These are phyloP conservation scores for Botrytis fabae DNA, from an alignment of 2,329 filamentous ascomycete species.

Conservation along the genomic window DNA sequence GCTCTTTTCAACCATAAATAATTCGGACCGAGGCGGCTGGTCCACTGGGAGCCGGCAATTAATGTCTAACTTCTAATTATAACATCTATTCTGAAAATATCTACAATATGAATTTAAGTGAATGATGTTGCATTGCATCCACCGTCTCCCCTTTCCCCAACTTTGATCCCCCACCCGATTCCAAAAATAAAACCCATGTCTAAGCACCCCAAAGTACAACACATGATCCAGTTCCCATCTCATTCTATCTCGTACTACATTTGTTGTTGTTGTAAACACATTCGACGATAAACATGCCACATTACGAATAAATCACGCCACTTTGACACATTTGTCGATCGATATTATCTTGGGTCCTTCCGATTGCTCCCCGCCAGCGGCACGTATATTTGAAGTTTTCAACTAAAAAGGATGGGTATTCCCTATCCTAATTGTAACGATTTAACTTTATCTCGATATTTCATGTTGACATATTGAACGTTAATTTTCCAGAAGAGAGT, in stretches of 20 bases:
- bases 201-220: background rate
- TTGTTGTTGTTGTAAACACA: background rate
- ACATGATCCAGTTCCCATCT: background rate
- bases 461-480: background rate
- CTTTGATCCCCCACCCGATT: background rate
- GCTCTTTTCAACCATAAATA: background rate
- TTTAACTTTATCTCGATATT: background rate
- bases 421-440: no score
- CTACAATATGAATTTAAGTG: background rate
- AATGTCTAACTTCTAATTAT: background rate
- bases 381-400: background rate
- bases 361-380: no score
- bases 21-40: background rate
- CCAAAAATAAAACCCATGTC: background rate
- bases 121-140: background rate
- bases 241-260: background rate
- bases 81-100: background rate
- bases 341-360: background rate
- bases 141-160: background rate
- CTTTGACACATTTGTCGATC: slow-evolving; percentile 11
- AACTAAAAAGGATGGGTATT: background rate
- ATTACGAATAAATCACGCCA: slow-evolving; percentile 20
- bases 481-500: background rate
- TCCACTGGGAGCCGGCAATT: no score
- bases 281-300: slow-evolving; percentile 15